Conservation (phyloP, 768 basidiomycete genomes). For the Russula sp. region DNA sequence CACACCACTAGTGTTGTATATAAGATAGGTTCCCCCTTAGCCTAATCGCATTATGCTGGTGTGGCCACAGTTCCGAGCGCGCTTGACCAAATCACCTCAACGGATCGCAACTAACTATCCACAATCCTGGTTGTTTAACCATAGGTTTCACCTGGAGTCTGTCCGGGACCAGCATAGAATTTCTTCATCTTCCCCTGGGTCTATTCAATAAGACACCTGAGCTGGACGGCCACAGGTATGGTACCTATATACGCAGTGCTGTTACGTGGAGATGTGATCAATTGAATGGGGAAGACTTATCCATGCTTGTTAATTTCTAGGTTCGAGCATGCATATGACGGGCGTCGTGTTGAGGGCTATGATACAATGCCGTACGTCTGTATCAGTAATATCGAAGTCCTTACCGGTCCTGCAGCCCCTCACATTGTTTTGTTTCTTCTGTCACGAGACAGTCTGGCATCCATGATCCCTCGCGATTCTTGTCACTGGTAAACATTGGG, state of each 20-base stretch:
- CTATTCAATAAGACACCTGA: too few species aligned
- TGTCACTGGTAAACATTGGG: too few species aligned
- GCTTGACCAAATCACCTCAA: neutral
- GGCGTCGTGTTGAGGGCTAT: neutral
- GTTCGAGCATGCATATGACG: neutral
- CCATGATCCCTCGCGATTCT: too few species aligned
- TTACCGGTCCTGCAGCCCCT: neutral
- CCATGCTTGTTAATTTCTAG: neutral
- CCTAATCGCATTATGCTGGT: too few species aligned
- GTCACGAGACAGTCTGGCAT: neutral
- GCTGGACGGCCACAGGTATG: too few species aligned
- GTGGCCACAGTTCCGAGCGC: neutral
- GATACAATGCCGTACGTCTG: neutral
- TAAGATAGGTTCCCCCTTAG: too few species aligned
- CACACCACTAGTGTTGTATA: too few species aligned
- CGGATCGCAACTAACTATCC: neutral
- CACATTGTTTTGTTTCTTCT: neutral
- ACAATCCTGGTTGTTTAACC: too few species aligned
- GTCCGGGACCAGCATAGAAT: too few species aligned
- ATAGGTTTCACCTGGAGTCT: too few species aligned
- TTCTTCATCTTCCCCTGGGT: too few species aligned
- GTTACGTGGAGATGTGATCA: neutral
- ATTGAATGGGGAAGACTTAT: neutral
- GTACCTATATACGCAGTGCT: neutral
- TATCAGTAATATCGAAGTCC: neutral